These are phyloP conservation scores for Pilaira anomala DNA, from an alignment of 192 early-diverging fungal species.

Conservation along the genomic window DNA sequence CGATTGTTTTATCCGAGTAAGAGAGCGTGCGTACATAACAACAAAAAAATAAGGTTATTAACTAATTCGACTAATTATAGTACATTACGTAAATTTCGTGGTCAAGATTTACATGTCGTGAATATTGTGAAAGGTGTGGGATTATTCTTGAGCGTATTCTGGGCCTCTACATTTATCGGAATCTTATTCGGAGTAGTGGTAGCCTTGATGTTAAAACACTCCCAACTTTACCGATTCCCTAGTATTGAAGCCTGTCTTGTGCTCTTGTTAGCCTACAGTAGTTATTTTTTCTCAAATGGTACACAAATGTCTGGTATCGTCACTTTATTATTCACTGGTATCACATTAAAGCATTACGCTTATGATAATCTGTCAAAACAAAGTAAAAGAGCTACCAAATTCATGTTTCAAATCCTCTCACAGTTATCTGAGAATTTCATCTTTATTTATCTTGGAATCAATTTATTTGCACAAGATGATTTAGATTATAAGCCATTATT, in stretches of 20 bases:
- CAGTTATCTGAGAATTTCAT: slow-evolving; percentile 96
- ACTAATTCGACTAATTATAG: slow-evolving; percentile 40
- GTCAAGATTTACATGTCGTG: slow-evolving; percentile 61
- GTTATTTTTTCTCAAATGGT: slow-evolving; percentile 89
- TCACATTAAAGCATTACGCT: slow-evolving; percentile 90
- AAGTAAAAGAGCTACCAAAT: slow-evolving; percentile 80
- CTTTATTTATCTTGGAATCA: slow-evolving; percentile 94
- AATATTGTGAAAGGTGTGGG: slow-evolving; percentile 62
- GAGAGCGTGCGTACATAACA: slow-evolving; percentile 7
- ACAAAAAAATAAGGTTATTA: background rate
- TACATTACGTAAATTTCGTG: slow-evolving; percentile 73
- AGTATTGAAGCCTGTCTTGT: slow-evolving; percentile 87
- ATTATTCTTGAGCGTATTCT: slow-evolving; percentile 82
- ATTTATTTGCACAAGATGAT: slow-evolving; percentile 81
- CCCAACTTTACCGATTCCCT: slow-evolving; percentile 78
- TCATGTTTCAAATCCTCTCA: slow-evolving; percentile 89
- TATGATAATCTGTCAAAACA: slow-evolving; percentile 83
- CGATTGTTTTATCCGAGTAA: slow-evolving; percentile 91
- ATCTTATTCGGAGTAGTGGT: slow-evolving; percentile 70
- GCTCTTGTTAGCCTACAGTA: slow-evolving; percentile 82
- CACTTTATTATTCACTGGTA: slow-evolving; percentile 88
- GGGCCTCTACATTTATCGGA: slow-evolving; percentile 80
- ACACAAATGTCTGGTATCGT: slow-evolving; percentile 92
- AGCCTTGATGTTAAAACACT: slow-evolving; percentile 86
- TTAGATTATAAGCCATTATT: slow-evolving; percentile 72